These are phyloP conservation scores for Solanum chacoense DNA, from an alignment of 305 asterid species.

Conservation along the genomic window DNA sequence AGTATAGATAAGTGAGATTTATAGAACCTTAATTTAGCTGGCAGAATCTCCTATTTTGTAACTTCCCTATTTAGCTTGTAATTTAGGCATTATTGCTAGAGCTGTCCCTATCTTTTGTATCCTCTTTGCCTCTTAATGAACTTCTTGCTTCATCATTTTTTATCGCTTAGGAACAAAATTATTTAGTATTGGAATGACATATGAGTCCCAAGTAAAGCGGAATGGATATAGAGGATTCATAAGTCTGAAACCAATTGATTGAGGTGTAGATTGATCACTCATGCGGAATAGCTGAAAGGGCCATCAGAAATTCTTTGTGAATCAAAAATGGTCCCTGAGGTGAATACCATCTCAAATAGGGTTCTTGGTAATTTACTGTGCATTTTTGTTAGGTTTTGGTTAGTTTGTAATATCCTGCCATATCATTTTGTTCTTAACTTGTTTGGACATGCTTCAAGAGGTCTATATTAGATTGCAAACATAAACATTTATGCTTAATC, in stretches of 20 bases:
- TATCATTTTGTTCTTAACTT: not conserved
- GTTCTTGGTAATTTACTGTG: not conserved
- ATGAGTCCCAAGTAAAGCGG: not conserved
- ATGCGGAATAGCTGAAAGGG: not conserved
- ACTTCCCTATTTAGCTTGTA: not conserved
- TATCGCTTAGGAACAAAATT: not conserved
- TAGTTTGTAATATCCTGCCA: constrained; percentile 5
- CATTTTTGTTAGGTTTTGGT: not conserved
- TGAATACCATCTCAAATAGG: not conserved
- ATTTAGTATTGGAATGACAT: not conserved
- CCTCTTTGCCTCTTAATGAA: not conserved
- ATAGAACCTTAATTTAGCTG: not conserved
- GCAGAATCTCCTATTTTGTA: not conserved
- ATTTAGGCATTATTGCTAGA: no score
- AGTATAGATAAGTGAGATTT: not conserved
- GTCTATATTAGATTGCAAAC: not conserved
- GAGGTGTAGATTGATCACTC: not conserved
- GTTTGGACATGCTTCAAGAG: not conserved
- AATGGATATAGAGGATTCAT: not conserved
- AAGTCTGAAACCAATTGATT: not conserved
- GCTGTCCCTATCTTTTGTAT: not conserved
- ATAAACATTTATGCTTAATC: not conserved
- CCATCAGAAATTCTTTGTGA: not conserved
- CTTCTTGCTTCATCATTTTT: not conserved
- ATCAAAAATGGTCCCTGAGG: not conserved